Percentiles rank a stretch among this genome's conserved stretches.
phyloP scores from a whole-genome alignment of 352 stramenopile genomes.

The Phytophthora brassicae region DNA sequence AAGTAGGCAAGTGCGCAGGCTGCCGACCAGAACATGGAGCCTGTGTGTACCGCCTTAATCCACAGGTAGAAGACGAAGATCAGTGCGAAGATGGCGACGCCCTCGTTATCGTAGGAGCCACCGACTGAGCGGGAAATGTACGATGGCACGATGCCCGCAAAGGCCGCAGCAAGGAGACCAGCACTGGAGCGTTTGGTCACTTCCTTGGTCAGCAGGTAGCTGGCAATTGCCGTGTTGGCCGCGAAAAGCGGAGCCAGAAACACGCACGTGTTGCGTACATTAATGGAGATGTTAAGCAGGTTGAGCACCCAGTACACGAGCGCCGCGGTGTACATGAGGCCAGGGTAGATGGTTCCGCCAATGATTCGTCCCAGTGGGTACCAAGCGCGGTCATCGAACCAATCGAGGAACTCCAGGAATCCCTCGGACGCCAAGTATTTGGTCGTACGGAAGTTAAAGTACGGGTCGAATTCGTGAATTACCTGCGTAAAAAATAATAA shows the following conservation, averaged over 20 bases:
- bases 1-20: conserved; percentile 94
- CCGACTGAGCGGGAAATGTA: conserved; percentile 97
- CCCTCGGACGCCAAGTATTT: conserved; percentile 95
- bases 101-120: conserved; percentile 98
- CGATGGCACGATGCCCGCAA: conserved; percentile 96
- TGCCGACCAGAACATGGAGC: conserved; percentile 85
- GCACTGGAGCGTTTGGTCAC: conserved; percentile 89
- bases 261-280: conserved; percentile 92
- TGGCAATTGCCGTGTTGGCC: conserved; percentile 86
- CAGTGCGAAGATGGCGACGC: conserved; percentile 97
- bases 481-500: conserved; percentile 40
- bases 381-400: conserved; percentile 97
- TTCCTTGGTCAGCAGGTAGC: conserved; percentile 91
- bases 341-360: conserved; percentile 93
- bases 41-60: conserved; percentile 92
- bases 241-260: conserved; percentile 92
- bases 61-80: conserved; percentile 98
- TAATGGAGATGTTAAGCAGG: conserved; percentile 91
- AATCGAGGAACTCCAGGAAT: conserved; percentile 96
- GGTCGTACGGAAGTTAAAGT: conserved; percentile 99
- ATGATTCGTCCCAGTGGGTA: conserved; percentile 93
- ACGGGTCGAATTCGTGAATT: conserved; percentile 93
- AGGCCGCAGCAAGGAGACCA: conserved; percentile 89
- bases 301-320: conserved; percentile 91
- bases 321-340: conserved; percentile 90